Percentiles rank a stretch among this genome's conserved stretches.
Evolutionary conservation across 805 yeast genomes (phyloP).

Genomic region (Yamadazyma paraphyllophila): DNA sequence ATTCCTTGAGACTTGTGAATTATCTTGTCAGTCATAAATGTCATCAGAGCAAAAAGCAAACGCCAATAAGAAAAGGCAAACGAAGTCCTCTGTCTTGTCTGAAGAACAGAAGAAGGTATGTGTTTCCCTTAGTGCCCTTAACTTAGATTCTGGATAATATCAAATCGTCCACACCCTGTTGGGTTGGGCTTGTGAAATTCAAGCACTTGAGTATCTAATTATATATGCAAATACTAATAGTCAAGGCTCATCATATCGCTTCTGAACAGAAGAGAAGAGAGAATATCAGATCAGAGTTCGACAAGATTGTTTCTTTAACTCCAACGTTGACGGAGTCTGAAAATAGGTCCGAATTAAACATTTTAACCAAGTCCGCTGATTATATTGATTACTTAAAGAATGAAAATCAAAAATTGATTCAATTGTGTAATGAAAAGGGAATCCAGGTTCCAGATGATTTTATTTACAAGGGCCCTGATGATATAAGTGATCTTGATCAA

Average conservation of each 20-base stretch:
- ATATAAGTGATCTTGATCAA: constrained; percentile 15
- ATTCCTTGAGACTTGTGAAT: not conserved
- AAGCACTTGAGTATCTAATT: constrained; percentile 13
- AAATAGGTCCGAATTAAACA: constrained; percentile 75
- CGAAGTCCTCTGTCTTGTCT: constrained; percentile 29
- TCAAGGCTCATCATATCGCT: constrained; percentile 71
- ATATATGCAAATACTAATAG: constrained; percentile 17
- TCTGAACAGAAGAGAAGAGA: constrained; percentile 86
- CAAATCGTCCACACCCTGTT: not conserved
- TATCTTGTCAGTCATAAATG: constrained; percentile 1
- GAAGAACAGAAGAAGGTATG: constrained; percentile 38
- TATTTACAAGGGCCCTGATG: constrained; percentile 27
- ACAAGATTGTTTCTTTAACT: constrained; percentile 67
- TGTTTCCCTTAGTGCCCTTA: not conserved
- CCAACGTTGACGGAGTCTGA: constrained; percentile 72
- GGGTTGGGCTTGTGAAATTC: not conserved
- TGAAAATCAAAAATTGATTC: constrained; percentile 48
- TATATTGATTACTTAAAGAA: constrained; percentile 50
- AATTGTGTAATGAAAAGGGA: constrained; percentile 39
- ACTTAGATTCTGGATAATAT: not conserved
- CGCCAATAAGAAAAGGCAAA: constrained; percentile 17
- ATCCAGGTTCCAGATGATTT: constrained; percentile 42
- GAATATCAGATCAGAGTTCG: constrained; percentile 81
- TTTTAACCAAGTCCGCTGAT: constrained; percentile 62
- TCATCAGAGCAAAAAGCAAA: constrained; percentile 2